These are phyloP conservation scores for Aspergillus arachidicola DNA, from an alignment of 2,329 filamentous ascomycete species.

Conservation along the genomic window DNA sequence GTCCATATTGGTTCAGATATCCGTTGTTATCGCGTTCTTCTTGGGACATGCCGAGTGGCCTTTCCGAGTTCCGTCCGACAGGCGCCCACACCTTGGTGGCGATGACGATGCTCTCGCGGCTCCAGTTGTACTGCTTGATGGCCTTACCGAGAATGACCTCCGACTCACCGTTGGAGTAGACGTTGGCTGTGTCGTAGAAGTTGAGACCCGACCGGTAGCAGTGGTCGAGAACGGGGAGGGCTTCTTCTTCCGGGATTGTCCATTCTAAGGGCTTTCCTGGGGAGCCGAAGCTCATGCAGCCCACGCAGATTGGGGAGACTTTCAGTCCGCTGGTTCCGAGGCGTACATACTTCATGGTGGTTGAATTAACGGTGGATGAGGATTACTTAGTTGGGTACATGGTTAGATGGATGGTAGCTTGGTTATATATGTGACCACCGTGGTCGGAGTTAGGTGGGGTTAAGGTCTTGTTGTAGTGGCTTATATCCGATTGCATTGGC, in stretches of 20 bases:
- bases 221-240: conserved; percentile 31
- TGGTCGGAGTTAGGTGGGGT: not conserved
- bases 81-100: conserved; percentile 58
- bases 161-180: conserved; percentile 59
- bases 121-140: conserved; percentile 61
- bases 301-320: conserved; percentile 28
- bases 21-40: conserved; percentile 40
- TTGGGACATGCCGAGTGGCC: conserved; percentile 38
- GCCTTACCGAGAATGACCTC: conserved; percentile 59
- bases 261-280: conserved; percentile 24
- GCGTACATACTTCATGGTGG: conserved; percentile 29
- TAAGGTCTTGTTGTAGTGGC: not conserved
- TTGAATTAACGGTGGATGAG: too few relatives aligned
- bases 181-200: conserved; percentile 42
- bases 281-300: conserved; percentile 30
- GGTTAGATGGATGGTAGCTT: not conserved
- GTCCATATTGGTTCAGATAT: conserved; percentile 43
- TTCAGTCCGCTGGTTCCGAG: conserved; percentile 29
- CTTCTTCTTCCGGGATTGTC: conserved; percentile 28
- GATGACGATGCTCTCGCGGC: conserved; percentile 60
- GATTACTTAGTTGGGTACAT: not conserved
- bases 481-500: not conserved
- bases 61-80: conserved; percentile 31
- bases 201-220: conserved; percentile 32
- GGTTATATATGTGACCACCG: not conserved